Evolutionary conservation across 352 stramenopile species (phyloP), one percentile per base, ranked within the genome.

Genomic region (Phytophthora ramorum): DNA sequence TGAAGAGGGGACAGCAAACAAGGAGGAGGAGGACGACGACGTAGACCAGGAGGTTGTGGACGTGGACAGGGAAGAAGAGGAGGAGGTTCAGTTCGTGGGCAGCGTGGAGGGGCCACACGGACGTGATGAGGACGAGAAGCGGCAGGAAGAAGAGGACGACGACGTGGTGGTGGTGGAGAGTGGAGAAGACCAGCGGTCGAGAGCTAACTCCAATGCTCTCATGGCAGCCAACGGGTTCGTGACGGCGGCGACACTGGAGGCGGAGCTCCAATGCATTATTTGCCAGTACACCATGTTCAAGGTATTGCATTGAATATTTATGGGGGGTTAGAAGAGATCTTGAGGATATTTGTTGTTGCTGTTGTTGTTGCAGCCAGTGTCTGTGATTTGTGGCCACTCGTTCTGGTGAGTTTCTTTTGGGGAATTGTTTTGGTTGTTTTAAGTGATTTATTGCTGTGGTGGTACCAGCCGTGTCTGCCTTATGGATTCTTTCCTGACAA

Each of bases 221-320:
- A 50, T 72, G 54, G 60, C 55, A 16, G 53, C 53, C n/a, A 66
- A 71, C 2, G 65, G 51, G 34, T 56, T 49, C 12, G 56, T 79
- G 34, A 76, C 41, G 0, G 16, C 34, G 3, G 55, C 58, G 2
- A 72, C 58, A 1, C 34, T 81, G 8, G 66, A 81, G 50, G 56
- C 35, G 4, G 79, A 88, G 40, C 48, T 88, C 45, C 79, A 86
- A 59, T 88, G 79, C 28, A 71, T 85, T 2, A 71, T 88, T n/a
- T 88, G 79, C 35, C 77, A 85, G 38, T 80, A 83, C 55, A 43
- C 66, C 6, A 67, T 88, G 56, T 83, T 86, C 52, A 85, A 86
- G 66, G 78, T 87, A 32, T 28, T 35, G 1, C 16, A 12, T 13
- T 58, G 22, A 17, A 10, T 10, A 46, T 37, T 32, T 8, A 2